Conservation (phyloP, 2,329 filamentous ascomycete species). For the Fusarium sp. region DNA sequence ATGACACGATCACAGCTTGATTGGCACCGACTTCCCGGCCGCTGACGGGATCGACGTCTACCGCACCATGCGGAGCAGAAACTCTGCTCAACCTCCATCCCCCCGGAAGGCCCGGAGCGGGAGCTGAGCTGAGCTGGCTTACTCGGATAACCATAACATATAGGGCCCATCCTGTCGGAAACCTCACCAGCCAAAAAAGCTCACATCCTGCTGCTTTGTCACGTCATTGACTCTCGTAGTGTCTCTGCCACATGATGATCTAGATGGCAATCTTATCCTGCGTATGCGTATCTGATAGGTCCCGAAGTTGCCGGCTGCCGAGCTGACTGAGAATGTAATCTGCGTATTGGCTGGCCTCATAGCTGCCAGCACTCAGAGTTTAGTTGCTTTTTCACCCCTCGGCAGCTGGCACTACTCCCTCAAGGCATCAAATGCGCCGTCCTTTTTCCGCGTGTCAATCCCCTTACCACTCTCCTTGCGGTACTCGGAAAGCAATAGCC, state of each 20-base stretch:
- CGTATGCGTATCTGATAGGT: conserved; percentile 2
- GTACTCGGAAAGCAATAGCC: conserved; percentile 42
- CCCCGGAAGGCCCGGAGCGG: conserved; percentile 35
- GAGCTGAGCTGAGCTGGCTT: conserved; percentile 16
- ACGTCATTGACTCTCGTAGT: conserved; percentile 25
- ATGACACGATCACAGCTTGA: conserved; percentile 10
- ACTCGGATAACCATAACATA: conserved; percentile 19
- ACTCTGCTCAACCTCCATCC: conserved; percentile 11
- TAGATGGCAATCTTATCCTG: conserved; percentile 1
- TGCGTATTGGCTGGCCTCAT: background rate
- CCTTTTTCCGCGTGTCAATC: background rate
- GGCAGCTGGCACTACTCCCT: background rate
- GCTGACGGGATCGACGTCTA: conserved; percentile 16
- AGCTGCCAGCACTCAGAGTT: background rate
- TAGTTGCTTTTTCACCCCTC: background rate
- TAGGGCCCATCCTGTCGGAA: background rate
- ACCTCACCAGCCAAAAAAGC: background rate
- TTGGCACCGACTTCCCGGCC: conserved; percentile 5
- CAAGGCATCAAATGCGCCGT: background rate
- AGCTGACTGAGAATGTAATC: conserved; percentile 1
- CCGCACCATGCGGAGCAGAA: conserved; percentile 6
- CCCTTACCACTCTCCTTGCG: conserved; percentile 8
- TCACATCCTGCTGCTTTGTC: background rate
- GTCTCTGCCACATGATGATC: background rate
- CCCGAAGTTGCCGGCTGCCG: conserved; percentile 9